Evolutionary conservation across 345 rosid genomes (phyloP).

Genomic region (Gossypium ekmanianum): DNA sequence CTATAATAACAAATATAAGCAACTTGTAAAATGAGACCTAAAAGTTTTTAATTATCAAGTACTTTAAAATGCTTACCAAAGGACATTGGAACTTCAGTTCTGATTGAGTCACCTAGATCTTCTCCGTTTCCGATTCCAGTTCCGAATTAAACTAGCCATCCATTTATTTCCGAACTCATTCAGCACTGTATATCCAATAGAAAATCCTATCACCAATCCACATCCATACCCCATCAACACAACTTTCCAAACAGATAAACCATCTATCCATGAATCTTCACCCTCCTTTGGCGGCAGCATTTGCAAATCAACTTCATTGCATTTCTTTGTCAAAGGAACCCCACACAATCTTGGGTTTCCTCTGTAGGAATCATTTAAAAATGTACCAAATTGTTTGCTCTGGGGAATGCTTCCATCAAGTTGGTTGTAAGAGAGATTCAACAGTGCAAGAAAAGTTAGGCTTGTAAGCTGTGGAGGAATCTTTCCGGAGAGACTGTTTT

Average conservation of each 20-base stretch:
- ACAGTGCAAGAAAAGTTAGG: background rate
- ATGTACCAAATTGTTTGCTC: too few species aligned
- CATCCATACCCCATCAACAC: background rate
- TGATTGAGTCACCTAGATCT: background rate
- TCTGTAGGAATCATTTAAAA: too few species aligned
- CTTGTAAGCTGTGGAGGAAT: constrained; percentile 19
- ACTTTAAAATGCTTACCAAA: background rate
- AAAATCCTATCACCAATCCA: background rate
- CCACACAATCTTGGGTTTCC: background rate
- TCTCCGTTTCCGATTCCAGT: background rate
- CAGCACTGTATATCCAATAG: background rate
- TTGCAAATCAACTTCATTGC: background rate
- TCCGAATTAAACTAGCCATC: background rate
- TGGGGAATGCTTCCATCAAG: too few species aligned
- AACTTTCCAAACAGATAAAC: background rate
- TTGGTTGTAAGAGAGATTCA: too few species aligned
- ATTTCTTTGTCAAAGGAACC: background rate
- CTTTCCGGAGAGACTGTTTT: constrained; percentile 15
- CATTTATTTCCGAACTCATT: background rate
- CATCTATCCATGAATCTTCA: background rate
- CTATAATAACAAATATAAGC: background rate
- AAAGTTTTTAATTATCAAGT: background rate
- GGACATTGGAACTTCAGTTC: background rate
- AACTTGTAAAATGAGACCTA: too few species aligned
- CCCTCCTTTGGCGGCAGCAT: background rate